Evolutionary conservation across 2,329 filamentous ascomycete species (phyloP), one percentile per base, ranked within the genome.

Genomic region (Bipolaris oryzae): DNA sequence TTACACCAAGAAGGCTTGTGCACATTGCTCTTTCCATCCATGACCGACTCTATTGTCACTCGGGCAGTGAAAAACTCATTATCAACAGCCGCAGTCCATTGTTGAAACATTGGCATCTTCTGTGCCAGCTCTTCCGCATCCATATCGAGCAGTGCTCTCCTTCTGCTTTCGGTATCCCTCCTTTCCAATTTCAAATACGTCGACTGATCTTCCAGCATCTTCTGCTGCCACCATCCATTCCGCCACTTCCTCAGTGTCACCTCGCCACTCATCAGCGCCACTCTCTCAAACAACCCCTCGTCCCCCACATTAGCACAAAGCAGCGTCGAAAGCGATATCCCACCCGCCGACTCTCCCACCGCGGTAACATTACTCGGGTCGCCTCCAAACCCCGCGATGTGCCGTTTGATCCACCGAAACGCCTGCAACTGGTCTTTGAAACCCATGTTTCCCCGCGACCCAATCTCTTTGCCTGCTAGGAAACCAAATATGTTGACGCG

Each of bases 271-370:
- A 73, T 73, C n/a, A 73, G 31, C 4, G 71, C 58, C 16, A 70
- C 69, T 21, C 67, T 62, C 9, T 71, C 63, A 45, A 72, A 74
- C 25, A 74, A 44, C 7, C 56, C 59, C 21, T 64, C 57, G 3
- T 46, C n/a, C 5, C 64, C 66, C n/a, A 66, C 56, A 45, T 72
- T 57, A 23, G 62, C 68, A 53, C 67, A 72, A 6, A 73, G 56
- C 31, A 73, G 46, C 11, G 67, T 70, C 15, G 66, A 70, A 38
- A 73, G 39, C 6, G 64, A 64, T 18, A 72, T 77, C 7, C 70
- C 81, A 31, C 81, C 82, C 1, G 80, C 80, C 39, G 77, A 81
- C 61, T 83, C 78, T 7, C 81, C 82, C 13, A 78, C 70, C 2
- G 78, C 66, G 0, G 75, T 78, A 2, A 79, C 61, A 39, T 74